A percentile compares a stretch with the other conserved stretches of the same genome.
These are phyloP conservation scores for Aureobasidium sp. DNA, from an alignment of 2,329 filamentous ascomycete genomes.

Conservation along the genomic window DNA sequence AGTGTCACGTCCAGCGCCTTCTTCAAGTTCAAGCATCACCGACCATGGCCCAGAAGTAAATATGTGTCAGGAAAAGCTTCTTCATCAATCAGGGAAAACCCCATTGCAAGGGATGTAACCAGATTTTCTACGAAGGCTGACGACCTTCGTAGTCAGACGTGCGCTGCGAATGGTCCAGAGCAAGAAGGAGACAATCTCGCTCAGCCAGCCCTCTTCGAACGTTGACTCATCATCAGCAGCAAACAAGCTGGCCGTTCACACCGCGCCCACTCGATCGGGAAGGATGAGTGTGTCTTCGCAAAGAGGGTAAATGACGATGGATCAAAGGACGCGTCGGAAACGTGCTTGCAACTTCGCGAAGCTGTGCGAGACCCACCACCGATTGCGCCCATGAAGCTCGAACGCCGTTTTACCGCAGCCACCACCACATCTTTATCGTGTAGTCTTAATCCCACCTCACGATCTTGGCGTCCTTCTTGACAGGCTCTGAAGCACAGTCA, in stretches of 20 bases:
- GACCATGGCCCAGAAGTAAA: not conserved
- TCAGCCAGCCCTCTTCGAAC: not conserved
- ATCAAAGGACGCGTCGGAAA: not conserved
- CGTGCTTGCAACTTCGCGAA: conserved; percentile 6
- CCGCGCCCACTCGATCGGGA: not conserved
- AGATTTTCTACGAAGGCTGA: not conserved
- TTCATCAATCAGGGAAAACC: not conserved
- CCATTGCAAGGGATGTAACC: not conserved
- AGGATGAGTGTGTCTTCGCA: not conserved
- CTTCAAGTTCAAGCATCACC: not conserved
- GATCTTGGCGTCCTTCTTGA: not conserved
- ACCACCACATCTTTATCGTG: conserved; percentile 11
- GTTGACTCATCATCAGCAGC: not conserved
- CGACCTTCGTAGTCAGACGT: not conserved
- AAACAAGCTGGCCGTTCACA: not conserved
- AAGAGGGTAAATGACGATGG: conserved; percentile 1
- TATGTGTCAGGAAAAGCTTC: conserved; percentile 11
- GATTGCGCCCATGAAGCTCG: not conserved
- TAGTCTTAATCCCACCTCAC: conserved; percentile 3
- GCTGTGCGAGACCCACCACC: conserved; percentile 8
- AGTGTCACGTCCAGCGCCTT: not conserved
- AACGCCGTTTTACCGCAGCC: conserved; percentile 16
- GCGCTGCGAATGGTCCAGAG: not conserved
- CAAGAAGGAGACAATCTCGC: not conserved
- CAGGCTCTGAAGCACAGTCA: too few relatives aligned